Evolutionary conservation across 1,284 basidiomycete genomes (phyloP).

Genomic region (Sanghuangporus baumii): DNA sequence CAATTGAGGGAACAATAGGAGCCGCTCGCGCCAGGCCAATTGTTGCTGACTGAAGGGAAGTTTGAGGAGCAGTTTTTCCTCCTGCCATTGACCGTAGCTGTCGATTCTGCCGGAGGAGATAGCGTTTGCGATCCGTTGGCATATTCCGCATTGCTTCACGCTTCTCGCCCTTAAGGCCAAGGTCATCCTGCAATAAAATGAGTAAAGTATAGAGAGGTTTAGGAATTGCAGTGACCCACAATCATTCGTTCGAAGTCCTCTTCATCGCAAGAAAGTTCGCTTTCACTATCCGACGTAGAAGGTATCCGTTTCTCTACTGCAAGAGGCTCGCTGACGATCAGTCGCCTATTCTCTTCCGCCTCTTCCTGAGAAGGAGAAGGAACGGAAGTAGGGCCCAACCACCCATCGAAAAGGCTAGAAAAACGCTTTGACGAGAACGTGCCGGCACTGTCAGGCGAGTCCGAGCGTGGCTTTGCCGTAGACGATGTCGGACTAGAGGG

Average conservation of each 20-base stretch:
- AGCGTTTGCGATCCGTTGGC: conserved; percentile 60
- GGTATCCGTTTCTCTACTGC: neutral
- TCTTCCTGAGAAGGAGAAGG: conserved; percentile 6
- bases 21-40: conserved; percentile 57
- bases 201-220: neutral
- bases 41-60: conserved; percentile 40
- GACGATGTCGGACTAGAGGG: conserved; percentile 22
- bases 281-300: conserved; percentile 5
- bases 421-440: conserved; percentile 14
- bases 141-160: conserved; percentile 63
- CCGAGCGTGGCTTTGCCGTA: conserved; percentile 15
- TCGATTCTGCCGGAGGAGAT: conserved; percentile 55
- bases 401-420: conserved; percentile 16
- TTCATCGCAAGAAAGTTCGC: conserved; percentile 35
- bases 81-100: conserved; percentile 24
- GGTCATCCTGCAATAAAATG: conserved; percentile 46
- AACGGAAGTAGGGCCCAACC: conserved; percentile 12
- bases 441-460: conserved; percentile 10
- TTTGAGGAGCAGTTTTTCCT: conserved; percentile 29
- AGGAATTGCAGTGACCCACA: conserved; percentile 35
- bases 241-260: conserved; percentile 57
- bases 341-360: neutral
- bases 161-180: conserved; percentile 68
- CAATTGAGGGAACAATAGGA: conserved; percentile 49
- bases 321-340: conserved; percentile 17